Evolutionary conservation across 495 filamentous ascomycete species (phyloP), one percentile per base, ranked within the genome.

Genomic region (Podospora appendiculata): DNA sequence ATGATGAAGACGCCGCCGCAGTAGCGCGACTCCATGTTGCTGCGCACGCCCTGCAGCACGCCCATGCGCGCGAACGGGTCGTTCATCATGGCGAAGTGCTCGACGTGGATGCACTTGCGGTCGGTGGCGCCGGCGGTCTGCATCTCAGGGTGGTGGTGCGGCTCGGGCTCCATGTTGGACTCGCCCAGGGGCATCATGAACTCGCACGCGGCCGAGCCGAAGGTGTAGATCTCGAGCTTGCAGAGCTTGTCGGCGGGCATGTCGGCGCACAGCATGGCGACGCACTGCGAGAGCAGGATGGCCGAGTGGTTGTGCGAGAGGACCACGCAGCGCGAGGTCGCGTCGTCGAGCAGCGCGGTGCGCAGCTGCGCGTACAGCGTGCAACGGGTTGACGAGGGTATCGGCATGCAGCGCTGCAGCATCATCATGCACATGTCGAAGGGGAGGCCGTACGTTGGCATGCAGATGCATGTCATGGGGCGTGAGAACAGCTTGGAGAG

Each of bases 181-280:
- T 55, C 51, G 16, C 62, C 62, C 8, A 65, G 59, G 19, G 71
- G 71, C 45, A 66, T 52, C 43, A 59, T 51, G 52, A 73, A 69
- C 57, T 72, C 68, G 46, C 47, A 50, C 19, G 71, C 70, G 8
- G 70, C 69, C 32, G 64, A 59, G 14, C 70, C 70, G 39, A 75
- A 72, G 1, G 70, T 73, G 59, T 71, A 75, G 12, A 75, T 60
- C 51, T 72, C 69, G 45, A 75, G 58, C 55, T 72, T 73, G 50
- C 46, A 18, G 11, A 75, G 52, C 43, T 61, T 58, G 2, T 65
- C 63, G 8, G 50, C 13, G 41, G 69, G 66, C n/a, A 73, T 56
- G 39, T 72, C 68, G 41, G 61, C 60, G 50, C 61, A 70, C n/a
- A 75, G 61, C 41, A 62, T 57, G 12, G 70, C 50, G 6, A 72